Base-by-base conservation (phyloP, 2,329 filamentous ascomycete species). In the Rhinocladiella similis region DNA sequence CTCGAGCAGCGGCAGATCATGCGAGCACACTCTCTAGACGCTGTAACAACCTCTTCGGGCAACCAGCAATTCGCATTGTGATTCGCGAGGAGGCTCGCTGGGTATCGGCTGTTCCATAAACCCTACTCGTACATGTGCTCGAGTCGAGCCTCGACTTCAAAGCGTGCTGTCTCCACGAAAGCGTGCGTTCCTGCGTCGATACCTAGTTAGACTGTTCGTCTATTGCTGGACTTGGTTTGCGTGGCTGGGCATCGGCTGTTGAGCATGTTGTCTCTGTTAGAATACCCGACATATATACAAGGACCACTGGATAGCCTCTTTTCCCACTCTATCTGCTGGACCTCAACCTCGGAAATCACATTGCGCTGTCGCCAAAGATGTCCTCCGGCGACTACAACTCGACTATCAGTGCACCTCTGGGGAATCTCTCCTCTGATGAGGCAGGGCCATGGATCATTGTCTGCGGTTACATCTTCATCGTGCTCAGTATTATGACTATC, bases 401-500 rank as follows among this genome's bases (percentile, higher is more conserved):
- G 7, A 20, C 27, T 6, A 33, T 46, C 43, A 46, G 43, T 20
- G 43, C 43, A 25, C 43, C 43, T 9, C 13, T 59, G 7, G 47
- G 51, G 39, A 43, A 35, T 25, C 53, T 59, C 27, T 51, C 47
- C 3, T 36, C 42, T 9, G 45, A 43, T 13, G 51, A 58, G 46
- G 38, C 50, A 9, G 42, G 56, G 13, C 42, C 50, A 7, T 47
- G 50, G 35, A 18, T 50, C 48, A 18, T 54, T 29, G 25, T 56
- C 35, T 39, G 54, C 43, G 52, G 49, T 36, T 55, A 50, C 13
- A 39, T 59, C 13, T 41, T 54, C 16, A 51, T 59, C 35, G 33
- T 59, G 16, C 41, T 53, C 25, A 53, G 42, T 39, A 19, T 53
- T n/a, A 45, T 59, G 43, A 59, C 52, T 2, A 53, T 59, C 13